Base-by-base conservation (phyloP, 2,329 filamentous ascomycete genomes). In the Penicillium sclerotigenum region DNA sequence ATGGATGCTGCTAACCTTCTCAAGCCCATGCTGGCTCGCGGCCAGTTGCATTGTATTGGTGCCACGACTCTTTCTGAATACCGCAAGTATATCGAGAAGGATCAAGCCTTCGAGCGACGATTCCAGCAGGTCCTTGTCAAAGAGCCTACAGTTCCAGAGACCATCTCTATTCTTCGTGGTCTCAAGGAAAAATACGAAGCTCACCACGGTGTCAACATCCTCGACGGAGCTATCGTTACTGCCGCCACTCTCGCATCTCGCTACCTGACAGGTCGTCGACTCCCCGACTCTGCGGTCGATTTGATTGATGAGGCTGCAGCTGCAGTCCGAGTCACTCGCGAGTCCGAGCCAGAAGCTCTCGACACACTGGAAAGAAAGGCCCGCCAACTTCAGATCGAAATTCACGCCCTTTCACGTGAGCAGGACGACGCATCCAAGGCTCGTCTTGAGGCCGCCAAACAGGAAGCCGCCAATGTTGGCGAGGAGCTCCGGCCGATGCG, bases 61-160 rank as follows among this genome's bases (percentile, higher is more conserved):
- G 94, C 94, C 6, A 99, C 94, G 2, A 99, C 94, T 1, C 83
- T 99, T 56, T 86, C 87, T 59, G 94, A 99, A 74, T 99, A 99
- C 77, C 86, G 94, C 70, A 99, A 99, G 75, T 97, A 99, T 76
- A 96, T 99, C 61, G 94, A 99, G 75, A 99, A 99, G 77, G 94
- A 99, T 68, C 89, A 91, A 43, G 94, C 94, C 45, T 99, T 99
- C 72, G 94, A 99, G 77, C 90, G 94, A 75, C 90, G 94, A 74
- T 99, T 99, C 83, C 94, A 99, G 74, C 94, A 99, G 75, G 94
- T 99, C 37, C 77, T 99, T 42, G 93, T 97, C 73, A 97, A 97
- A 78, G 94, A 99, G 72, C 94, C 94, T 2, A 82, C 85, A 6
- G 87, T 97, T 47, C 75, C 85, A 1, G 94, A 99, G 77, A 97